Evolutionary conservation across 139 green algal genomes (phyloP), one percentile per base, ranked within the genome.

Genomic region (Volvox reticuliferus): DNA sequence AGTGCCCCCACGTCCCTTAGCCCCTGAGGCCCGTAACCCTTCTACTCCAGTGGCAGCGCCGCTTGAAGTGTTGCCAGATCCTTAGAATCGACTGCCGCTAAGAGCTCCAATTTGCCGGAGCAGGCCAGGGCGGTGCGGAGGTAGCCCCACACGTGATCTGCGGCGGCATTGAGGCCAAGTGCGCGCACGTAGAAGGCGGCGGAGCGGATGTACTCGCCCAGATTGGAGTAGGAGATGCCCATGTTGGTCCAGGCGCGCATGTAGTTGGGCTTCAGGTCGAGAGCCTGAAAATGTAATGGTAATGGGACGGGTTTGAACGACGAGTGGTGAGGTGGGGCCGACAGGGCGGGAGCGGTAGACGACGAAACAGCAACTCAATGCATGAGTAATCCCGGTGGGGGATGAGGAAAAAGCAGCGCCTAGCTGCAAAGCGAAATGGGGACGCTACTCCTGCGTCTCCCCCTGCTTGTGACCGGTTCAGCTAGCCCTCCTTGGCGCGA

Each of bases 211-310:
- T 99, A 99, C 0, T 98, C 95, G 1, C 97, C 97, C 26, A 99
- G 89, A 91, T 98, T 99, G 55, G 96, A 96, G 91, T 98, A 97
- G 86, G 89, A 95, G 93, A 99, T 99, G 82, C 98, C 98, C 97
- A 99, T 98, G 95, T 99, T 99, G 79, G 97, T 97, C 98, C 98
- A 99, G 13, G 98, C 98, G 0, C 98, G 95, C 95, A 99, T 98
- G 96, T 99, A 99, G 95, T 99, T 99, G 89, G 98, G 98, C 93
- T 99, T 99, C 1, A 99, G 87, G 77, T 99, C 97, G 76, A 99
- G 95, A 17, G 98, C 98, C 37, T 91, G 89, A 2, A 71, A 61
- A 55, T 55, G 32, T 30, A 9, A 79, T 35, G 24, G 71, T 20
- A n/a, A n/a, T 30, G 71, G 12, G 21, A 12, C 65, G 65, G 65